Percentiles rank a stretch among this genome's conserved stretches.
Conservation (phyloP, 306 rosid genomes). For the Ormosia emarginata region DNA sequence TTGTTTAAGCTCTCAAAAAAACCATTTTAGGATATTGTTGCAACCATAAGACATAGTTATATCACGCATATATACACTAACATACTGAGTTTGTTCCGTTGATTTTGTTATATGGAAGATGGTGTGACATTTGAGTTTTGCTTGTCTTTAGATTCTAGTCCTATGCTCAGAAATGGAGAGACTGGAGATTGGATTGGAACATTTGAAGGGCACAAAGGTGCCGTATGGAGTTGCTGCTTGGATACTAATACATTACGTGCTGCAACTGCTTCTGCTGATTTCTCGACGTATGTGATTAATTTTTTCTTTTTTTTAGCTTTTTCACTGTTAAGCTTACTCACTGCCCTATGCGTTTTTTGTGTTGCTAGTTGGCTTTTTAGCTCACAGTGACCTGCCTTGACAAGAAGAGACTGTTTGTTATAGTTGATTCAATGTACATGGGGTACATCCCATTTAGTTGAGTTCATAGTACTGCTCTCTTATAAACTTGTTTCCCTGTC, state of each 20-base stretch:
- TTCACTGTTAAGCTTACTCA: background rate
- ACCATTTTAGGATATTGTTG: background rate
- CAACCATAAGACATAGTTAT: background rate
- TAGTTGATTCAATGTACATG: background rate
- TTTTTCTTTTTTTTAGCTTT: background rate
- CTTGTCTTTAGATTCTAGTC: constrained; percentile 67
- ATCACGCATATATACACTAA: background rate
- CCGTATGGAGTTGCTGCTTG: constrained; percentile 99
- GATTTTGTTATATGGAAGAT: background rate
- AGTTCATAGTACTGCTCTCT: background rate
- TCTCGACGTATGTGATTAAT: constrained; percentile 64
- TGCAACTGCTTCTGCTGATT: constrained; percentile 97
- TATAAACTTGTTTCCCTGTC: background rate
- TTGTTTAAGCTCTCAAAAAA: background rate
- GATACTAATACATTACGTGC: constrained; percentile 93
- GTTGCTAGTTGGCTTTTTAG: background rate
- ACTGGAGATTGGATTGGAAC: constrained; percentile 99
- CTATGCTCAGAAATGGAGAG: constrained; percentile 97
- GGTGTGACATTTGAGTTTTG: background rate
- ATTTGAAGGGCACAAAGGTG: constrained; percentile 98
- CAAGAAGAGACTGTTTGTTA: background rate
- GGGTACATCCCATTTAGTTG: background rate
- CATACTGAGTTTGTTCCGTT: background rate
- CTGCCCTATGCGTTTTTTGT: background rate
- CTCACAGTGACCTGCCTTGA: background rate